Percentiles rank a stretch among this genome's conserved stretches.
Conservation (phyloP, 495 filamentous ascomycete species). For the Tuber umbilicatum region DNA sequence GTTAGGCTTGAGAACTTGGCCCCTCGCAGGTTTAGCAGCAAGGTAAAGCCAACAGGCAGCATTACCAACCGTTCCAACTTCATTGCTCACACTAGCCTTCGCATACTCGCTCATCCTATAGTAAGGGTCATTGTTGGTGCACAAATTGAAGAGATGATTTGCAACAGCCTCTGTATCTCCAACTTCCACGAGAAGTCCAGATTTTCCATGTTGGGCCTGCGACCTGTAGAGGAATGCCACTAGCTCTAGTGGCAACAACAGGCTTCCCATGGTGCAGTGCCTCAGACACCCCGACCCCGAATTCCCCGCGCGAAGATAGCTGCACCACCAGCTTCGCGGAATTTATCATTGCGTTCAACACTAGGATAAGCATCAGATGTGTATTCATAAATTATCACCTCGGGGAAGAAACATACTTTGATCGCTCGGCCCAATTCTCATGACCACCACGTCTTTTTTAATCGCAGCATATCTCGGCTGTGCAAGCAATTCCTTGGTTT, state of each 20-base stretch:
- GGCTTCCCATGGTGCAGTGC: constrained; percentile 79
- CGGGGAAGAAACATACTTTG: constrained; percentile 45
- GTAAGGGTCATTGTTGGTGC: constrained; percentile 59
- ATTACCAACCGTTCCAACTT: constrained; percentile 77
- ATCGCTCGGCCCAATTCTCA: constrained; percentile 71
- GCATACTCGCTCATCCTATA: constrained; percentile 61
- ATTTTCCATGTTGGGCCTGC: constrained; percentile 65
- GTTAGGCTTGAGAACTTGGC: constrained; percentile 49
- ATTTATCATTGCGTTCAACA: constrained; percentile 73
- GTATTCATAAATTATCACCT: neutral
- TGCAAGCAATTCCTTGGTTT: constrained; percentile 61
- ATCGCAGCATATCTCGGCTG: constrained; percentile 49
- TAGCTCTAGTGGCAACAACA: constrained; percentile 68
- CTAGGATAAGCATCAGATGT: constrained; percentile 15
- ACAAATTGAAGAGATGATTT: constrained; percentile 60
- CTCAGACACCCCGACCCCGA: constrained; percentile 86
- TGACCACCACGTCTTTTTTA: constrained; percentile 59
- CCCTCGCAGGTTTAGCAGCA: constrained; percentile 55
- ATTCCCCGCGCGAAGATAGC: constrained; percentile 76
- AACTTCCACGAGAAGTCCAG: constrained; percentile 69
- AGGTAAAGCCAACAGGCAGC: constrained; percentile 72
- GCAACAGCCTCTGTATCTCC: constrained; percentile 72
- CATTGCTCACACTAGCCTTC: no score
- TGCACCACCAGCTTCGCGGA: constrained; percentile 68
- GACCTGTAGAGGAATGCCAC: constrained; percentile 81